Percentiles rank a stretch among this genome's conserved stretches.
Evolutionary conservation across 148 eudicot genomes (phyloP).

Genomic region (Fallopia convolvulus): DNA sequence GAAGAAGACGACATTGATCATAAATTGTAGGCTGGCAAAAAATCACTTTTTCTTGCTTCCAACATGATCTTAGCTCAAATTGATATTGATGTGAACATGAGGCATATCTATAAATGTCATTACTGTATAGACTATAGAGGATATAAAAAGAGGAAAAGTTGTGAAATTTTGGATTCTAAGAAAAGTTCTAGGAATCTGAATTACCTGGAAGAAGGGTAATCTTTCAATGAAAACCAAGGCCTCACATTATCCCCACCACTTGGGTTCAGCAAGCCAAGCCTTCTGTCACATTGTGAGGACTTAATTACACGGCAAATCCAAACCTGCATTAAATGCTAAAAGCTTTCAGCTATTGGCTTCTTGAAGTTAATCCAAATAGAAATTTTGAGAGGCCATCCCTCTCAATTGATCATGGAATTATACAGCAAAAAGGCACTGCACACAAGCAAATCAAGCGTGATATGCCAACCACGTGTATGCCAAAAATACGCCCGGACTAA

Average conservation of each 20-base stretch:
- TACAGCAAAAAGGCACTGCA: background rate
- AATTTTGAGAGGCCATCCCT: background rate
- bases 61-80: background rate
- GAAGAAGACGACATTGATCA: constrained; percentile 3
- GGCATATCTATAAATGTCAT: background rate
- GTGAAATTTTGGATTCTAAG: constrained; percentile 6
- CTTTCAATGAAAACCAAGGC: background rate
- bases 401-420: background rate
- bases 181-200: background rate
- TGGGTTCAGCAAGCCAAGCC: background rate
- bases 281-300: constrained; percentile 11
- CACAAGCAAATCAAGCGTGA: background rate
- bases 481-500: background rate
- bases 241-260: background rate
- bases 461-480: constrained; percentile 7
- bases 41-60: background rate
- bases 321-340: constrained; percentile 1
- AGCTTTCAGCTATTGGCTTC: background rate
- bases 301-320: constrained; percentile 1
- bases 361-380: background rate
- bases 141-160: constrained; percentile 1
- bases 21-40: constrained; percentile 8
- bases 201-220: constrained; percentile 10
- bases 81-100: background rate
- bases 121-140: background rate